Evolutionary conservation across 139 green algal species (phyloP).

Genomic region (Tetradesmus obliquus): DNA sequence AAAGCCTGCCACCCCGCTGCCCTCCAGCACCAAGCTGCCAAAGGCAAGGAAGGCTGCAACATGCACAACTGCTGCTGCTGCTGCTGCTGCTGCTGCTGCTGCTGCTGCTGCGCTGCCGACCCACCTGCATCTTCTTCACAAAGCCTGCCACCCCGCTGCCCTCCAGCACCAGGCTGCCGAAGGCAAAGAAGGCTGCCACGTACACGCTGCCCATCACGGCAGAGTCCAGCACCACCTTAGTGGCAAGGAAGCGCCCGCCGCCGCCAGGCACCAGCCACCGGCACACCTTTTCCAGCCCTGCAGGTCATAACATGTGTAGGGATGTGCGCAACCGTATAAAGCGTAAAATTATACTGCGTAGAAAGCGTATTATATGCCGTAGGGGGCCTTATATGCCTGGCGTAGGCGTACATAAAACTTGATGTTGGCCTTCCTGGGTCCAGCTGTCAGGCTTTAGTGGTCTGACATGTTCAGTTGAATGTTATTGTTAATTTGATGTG

Average conservation of each 20-base stretch:
- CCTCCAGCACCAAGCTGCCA: conserved; percentile 47
- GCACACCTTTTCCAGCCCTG: background rate
- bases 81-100: no score
- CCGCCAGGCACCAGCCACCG: background rate
- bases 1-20: conserved; percentile 42
- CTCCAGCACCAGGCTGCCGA: conserved; percentile 49
- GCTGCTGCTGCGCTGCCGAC: background rate
- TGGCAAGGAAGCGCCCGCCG: conserved; percentile 1
- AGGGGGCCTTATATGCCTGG: no score
- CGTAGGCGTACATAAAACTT: no score
- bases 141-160: conserved; percentile 44
- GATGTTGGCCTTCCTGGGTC: no score
- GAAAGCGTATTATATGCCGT: no score
- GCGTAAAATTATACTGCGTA: no score
- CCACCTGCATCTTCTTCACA: conserved; percentile 51
- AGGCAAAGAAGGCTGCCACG: conserved; percentile 58
- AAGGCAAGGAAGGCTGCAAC: conserved; percentile 27
- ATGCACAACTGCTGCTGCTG: no score
- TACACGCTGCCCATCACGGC: conserved; percentile 54
- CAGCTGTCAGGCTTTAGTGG: no score
- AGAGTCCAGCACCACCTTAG: conserved; percentile 50
- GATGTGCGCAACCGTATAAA: no score
- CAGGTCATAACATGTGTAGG: background rate
- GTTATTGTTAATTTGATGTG: no score
- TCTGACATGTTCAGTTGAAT: no score